Conservation (phyloP, 1,284 basidiomycete species). For the Puccinia coronata region DNA sequence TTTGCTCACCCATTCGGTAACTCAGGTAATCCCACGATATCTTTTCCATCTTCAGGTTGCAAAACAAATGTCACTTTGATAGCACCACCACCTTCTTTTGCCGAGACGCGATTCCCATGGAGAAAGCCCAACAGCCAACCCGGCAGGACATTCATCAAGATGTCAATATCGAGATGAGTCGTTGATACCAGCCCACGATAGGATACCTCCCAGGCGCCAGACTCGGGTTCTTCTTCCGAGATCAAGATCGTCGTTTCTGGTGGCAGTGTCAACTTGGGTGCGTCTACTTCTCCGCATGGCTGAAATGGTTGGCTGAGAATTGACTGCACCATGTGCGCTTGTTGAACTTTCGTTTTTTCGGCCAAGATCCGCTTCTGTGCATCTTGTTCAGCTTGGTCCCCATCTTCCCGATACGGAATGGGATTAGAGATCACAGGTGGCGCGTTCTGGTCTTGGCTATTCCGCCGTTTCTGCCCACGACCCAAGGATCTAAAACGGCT, state of each 20-base stretch:
- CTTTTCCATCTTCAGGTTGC: constrained; percentile 68
- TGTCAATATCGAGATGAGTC: constrained; percentile 65
- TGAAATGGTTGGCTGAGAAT: constrained; percentile 70
- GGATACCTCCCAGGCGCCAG: constrained; percentile 58
- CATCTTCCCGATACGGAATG: constrained; percentile 20
- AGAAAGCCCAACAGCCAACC: constrained; percentile 87
- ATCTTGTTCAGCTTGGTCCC: constrained; percentile 49
- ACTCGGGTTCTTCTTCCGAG: constrained; percentile 73
- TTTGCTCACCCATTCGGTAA: constrained; percentile 70
- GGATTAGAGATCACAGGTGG: constrained; percentile 25
- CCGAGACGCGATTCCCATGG: constrained; percentile 66
- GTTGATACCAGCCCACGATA: constrained; percentile 73
- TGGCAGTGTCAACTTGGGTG: constrained; percentile 70
- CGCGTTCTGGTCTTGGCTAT: constrained; percentile 13
- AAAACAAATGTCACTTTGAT: constrained; percentile 83
- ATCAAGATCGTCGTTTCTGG: constrained; percentile 72
- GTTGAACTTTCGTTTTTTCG: constrained; percentile 58
- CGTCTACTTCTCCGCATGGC: constrained; percentile 72
- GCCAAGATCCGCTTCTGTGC: constrained; percentile 38
- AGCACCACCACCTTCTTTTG: constrained; percentile 58
- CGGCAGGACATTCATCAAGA: constrained; percentile 77
- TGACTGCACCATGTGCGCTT: constrained; percentile 63
- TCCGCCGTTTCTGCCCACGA: constrained; percentile 35
- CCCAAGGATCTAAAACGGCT: constrained; percentile 30
- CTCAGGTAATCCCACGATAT: constrained; percentile 68